A percentile compares a stretch with the other conserved stretches of the same genome.
These are phyloP conservation scores for Kurtzmaniella quercitrusa DNA, from an alignment of 1,139 yeast species.

Conservation along the genomic window DNA sequence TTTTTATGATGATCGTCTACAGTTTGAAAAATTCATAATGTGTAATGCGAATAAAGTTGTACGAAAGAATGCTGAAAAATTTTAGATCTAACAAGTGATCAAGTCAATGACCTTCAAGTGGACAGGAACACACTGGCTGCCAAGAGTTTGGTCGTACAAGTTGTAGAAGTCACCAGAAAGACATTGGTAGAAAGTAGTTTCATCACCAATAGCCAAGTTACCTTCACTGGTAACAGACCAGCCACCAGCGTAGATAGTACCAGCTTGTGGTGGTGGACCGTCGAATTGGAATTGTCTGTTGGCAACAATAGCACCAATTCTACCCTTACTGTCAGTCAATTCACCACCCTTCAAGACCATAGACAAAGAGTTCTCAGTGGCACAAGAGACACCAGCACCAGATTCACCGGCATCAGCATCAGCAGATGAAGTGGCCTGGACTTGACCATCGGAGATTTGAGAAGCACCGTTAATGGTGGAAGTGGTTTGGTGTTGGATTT, in stretches of 20 bases:
- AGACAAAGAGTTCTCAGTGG: slow-evolving; percentile 47
- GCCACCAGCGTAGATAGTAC: slow-evolving; percentile 81
- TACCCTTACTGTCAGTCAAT: slow-evolving; percentile 59
- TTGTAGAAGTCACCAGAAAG: slow-evolving; percentile 77
- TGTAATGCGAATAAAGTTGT: background rate
- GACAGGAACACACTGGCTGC: slow-evolving; percentile 63
- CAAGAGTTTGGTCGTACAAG: slow-evolving; percentile 68
- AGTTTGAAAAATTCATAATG: background rate
- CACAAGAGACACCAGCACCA: slow-evolving; percentile 39
- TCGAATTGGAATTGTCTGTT: slow-evolving; percentile 87
- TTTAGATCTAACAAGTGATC: slow-evolving; percentile 45
- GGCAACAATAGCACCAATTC: slow-evolving; percentile 80
- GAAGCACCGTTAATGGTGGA: slow-evolving; percentile 15
- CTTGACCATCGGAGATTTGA: slow-evolving; percentile 32
- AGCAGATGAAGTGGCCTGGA: slow-evolving; percentile 20
- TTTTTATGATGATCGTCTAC: background rate
- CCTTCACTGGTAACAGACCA: slow-evolving; percentile 70
- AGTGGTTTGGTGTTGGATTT: slow-evolving; percentile 27
- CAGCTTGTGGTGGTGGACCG: slow-evolving; percentile 91
- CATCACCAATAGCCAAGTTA: slow-evolving; percentile 65
- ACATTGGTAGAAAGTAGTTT: slow-evolving; percentile 71
- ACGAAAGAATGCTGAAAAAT: slow-evolving; percentile 1
- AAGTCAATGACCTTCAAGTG: slow-evolving; percentile 63
- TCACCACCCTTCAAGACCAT: slow-evolving; percentile 51
- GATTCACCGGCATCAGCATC: slow-evolving; percentile 8